These are phyloP conservation scores for Penicillium psychrosexuale DNA, from an alignment of 2,329 filamentous ascomycete species.

Conservation along the genomic window DNA sequence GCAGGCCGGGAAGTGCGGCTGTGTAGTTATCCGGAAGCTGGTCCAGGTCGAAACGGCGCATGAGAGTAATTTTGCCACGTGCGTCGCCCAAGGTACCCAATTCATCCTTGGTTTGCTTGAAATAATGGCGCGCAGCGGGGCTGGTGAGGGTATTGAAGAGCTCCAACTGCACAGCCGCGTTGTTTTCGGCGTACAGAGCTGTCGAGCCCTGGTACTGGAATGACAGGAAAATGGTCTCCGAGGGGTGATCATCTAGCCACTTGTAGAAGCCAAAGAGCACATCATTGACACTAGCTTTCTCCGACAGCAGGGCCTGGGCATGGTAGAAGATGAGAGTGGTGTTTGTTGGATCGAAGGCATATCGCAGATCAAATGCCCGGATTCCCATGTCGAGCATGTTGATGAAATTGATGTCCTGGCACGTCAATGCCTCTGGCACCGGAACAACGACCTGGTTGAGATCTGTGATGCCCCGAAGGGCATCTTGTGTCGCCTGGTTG, in stretches of 20 bases:
- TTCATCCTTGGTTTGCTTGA: conserved; percentile 38
- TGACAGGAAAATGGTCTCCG: conserved; percentile 48
- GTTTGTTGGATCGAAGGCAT: conserved; percentile 48
- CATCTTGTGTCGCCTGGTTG: conserved; percentile 41
- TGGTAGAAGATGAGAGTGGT: conserved; percentile 51
- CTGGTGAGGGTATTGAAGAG: conserved; percentile 43
- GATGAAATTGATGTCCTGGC: conserved; percentile 42
- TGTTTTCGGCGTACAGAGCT: conserved; percentile 24
- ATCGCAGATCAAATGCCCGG: conserved; percentile 52
- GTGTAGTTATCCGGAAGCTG: conserved; percentile 36
- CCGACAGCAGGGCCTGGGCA: conserved; percentile 44
- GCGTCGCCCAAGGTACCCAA: conserved; percentile 37
- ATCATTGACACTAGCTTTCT: conserved; percentile 45
- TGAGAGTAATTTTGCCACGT: conserved; percentile 41
- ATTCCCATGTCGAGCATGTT: conserved; percentile 48
- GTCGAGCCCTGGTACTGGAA: conserved; percentile 47
- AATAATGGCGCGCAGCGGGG: conserved; percentile 39
- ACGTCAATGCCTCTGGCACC: conserved; percentile 39
- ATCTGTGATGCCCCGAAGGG: conserved; percentile 40
- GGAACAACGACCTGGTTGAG: conserved; percentile 35
- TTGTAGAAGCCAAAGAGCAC: conserved; percentile 49
- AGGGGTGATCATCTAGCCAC: conserved; percentile 49
- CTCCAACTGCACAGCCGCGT: conserved; percentile 37
- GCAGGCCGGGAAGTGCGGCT: conserved; percentile 45
- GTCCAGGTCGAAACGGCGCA: conserved; percentile 49